Evolutionary conservation across 495 filamentous ascomycete species (phyloP).

Genomic region (Podospora appendiculata): DNA sequence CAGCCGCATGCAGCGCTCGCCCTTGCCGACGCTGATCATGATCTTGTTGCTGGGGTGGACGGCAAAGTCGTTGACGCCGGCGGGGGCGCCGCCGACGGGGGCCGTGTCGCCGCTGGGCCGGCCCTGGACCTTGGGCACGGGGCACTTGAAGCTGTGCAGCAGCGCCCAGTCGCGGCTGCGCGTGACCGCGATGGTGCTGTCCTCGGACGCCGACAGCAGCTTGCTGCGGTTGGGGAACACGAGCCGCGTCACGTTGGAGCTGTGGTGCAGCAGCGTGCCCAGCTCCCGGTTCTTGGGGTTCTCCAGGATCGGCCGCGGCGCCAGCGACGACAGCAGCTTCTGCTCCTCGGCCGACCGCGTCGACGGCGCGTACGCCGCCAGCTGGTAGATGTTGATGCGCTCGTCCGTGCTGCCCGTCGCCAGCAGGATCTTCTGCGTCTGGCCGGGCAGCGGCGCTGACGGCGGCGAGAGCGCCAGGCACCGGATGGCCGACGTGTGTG

Average conservation of each 20-base stretch:
- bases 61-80: constrained; percentile 91
- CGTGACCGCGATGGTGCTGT: constrained; percentile 80
- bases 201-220: constrained; percentile 73
- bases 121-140: constrained; percentile 73
- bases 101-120: constrained; percentile 88
- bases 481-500: constrained; percentile 83
- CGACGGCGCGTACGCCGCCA: constrained; percentile 64
- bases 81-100: constrained; percentile 68
- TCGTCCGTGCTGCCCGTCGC: constrained; percentile 89
- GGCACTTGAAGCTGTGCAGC: constrained; percentile 84
- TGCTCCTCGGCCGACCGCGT: constrained; percentile 29
- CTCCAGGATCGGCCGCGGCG: constrained; percentile 62
- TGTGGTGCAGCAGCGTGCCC: constrained; percentile 80
- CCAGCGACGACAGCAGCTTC: constrained; percentile 50
- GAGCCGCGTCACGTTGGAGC: constrained; percentile 67
- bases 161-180: constrained; percentile 84
- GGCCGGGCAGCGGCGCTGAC: constrained; percentile 48
- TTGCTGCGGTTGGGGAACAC: constrained; percentile 82
- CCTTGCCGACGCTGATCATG: constrained; percentile 82
- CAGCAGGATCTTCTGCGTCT: constrained; percentile 66
- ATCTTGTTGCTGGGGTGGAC: constrained; percentile 95
- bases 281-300: constrained; percentile 83
- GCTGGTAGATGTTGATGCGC: constrained; percentile 86
- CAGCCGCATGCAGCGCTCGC: constrained; percentile 82
- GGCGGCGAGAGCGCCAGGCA: constrained; percentile 82